Evolutionary conservation across 495 filamentous ascomycete species (phyloP).

Genomic region (Penicillium canariense): DNA sequence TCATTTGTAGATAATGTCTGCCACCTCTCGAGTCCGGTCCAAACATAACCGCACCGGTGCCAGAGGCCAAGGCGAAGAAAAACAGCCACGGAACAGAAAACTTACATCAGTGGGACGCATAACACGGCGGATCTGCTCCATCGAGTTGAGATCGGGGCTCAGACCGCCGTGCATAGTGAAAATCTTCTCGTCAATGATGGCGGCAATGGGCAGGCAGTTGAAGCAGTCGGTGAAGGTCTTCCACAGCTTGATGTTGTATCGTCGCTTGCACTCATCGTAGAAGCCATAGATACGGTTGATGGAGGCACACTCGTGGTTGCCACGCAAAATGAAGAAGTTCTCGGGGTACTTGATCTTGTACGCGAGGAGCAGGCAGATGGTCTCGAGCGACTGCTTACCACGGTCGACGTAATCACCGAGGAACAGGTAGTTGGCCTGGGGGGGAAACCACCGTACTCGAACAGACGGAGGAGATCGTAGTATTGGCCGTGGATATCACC

Average conservation of each 20-base stretch:
- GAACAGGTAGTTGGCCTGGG: conserved; percentile 99
- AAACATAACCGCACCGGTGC: conserved; percentile 2
- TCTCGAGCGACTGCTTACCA: conserved; percentile 99
- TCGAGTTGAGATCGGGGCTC: conserved; percentile 96
- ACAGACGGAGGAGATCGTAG: conserved; percentile 94
- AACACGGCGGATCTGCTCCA: conserved; percentile 98
- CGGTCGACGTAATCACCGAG: conserved; percentile 98
- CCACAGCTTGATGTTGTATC: conserved; percentile 99
- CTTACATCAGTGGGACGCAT: conserved; percentile 99
- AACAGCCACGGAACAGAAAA: conserved; percentile 11
- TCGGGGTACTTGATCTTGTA: conserved; percentile 99
- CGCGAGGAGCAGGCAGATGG: conserved; percentile 94
- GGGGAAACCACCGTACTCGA: conserved; percentile 98
- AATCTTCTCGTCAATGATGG: conserved; percentile 99
- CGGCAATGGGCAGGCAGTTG: conserved; percentile 99
- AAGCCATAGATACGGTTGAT: conserved; percentile 99
- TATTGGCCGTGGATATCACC: conserved; percentile 99
- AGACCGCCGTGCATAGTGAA: conserved; percentile 99
- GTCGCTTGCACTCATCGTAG: conserved; percentile 98
- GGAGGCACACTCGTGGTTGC: conserved; percentile 98
- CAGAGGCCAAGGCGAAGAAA: conserved; percentile 7
- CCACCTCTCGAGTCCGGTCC: conserved; percentile 13
- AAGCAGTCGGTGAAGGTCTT: conserved; percentile 99
- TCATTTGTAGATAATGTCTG: conserved; percentile 18
- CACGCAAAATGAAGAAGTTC: conserved; percentile 98